A percentile compares a stretch with the other conserved stretches of the same genome.
phyloP scores from a whole-genome alignment of 2,329 filamentous ascomycete species.

The Fusarium secorum region DNA sequence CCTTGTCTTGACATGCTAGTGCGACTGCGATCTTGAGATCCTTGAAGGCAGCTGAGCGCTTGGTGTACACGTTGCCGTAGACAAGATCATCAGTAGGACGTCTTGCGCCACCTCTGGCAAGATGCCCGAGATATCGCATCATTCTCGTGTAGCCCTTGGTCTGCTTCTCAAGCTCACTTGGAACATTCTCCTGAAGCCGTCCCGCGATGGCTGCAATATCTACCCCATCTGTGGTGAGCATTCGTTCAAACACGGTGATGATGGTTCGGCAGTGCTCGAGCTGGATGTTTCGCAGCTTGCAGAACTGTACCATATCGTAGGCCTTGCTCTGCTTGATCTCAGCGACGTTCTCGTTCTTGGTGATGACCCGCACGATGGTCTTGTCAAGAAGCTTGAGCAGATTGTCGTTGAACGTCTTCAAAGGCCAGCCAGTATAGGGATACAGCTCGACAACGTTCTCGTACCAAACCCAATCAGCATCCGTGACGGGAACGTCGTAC shows the following conservation, averaged over 20 bases:
- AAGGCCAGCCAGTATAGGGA: constrained; percentile 12
- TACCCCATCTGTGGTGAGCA: background rate
- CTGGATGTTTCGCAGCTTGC: constrained; percentile 15
- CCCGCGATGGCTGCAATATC: background rate
- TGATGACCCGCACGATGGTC: background rate
- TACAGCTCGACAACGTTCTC: constrained; percentile 17
- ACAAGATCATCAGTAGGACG: background rate
- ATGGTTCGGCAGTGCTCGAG: constrained; percentile 13
- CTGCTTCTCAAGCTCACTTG: background rate
- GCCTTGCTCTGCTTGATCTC: background rate
- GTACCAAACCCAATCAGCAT: constrained; percentile 9
- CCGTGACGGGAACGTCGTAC: background rate
- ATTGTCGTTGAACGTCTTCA: constrained; percentile 5
- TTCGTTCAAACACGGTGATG: background rate
- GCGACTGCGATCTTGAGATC: background rate
- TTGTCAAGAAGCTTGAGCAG: constrained; percentile 11
- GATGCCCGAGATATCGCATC: background rate
- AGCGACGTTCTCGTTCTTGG: background rate
- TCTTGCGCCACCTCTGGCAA: background rate
- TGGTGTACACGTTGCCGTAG: constrained; percentile 12
- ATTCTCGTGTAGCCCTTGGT: background rate
- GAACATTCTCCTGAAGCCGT: background rate
- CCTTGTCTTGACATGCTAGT: background rate
- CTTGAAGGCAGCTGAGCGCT: constrained; percentile 13
- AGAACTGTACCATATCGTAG: background rate